Percentiles rank a stretch among this genome's conserved stretches.
These are phyloP conservation scores for Syncephalastrum sp. DNA, from an alignment of 371 early-diverging fungal genomes.

Conservation along the genomic window DNA sequence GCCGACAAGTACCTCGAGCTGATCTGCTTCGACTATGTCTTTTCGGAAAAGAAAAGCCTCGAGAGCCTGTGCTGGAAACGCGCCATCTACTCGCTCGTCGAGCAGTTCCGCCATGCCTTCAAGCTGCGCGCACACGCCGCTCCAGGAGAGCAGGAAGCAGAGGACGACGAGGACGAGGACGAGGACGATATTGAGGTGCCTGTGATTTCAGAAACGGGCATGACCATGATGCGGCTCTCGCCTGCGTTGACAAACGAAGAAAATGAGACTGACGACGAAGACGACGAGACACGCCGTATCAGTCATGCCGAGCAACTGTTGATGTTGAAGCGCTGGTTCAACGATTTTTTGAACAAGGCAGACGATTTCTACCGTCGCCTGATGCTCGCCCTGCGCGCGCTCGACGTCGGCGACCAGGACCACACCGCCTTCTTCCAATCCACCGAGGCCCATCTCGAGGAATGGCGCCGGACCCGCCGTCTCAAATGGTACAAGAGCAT, in stretches of 20 bases:
- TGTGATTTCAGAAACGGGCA: slow-evolving; percentile 8
- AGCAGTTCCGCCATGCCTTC: slow-evolving; percentile 55
- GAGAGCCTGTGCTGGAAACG: slow-evolving; percentile 66
- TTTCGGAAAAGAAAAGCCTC: slow-evolving; percentile 58
- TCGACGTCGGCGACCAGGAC: slow-evolving; percentile 19
- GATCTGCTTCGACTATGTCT: slow-evolving; percentile 50
- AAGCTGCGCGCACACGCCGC: slow-evolving; percentile 16
- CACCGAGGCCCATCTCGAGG: slow-evolving; percentile 20
- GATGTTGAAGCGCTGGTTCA: slow-evolving; percentile 14
- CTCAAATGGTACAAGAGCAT: slow-evolving; percentile 58
- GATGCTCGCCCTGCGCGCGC: slow-evolving; percentile 31
- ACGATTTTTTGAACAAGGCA: slow-evolving; percentile 31
- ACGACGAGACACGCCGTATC: slow-evolving; percentile 18
- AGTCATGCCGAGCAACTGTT: slow-evolving; percentile 11
- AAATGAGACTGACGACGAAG: slow-evolving; percentile 4
- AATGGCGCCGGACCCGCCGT: slow-evolving; percentile 36
- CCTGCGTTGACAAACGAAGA: background rate
- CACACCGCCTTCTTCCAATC: slow-evolving; percentile 1
- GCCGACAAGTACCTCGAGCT: slow-evolving; percentile 52
- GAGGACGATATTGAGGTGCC: slow-evolving; percentile 18
- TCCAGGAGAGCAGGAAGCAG: background rate
- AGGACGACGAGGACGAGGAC: slow-evolving; percentile 12
- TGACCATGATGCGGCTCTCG: slow-evolving; percentile 15
- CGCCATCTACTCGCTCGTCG: slow-evolving; percentile 61
- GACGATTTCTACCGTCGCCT: slow-evolving; percentile 48